Percentiles rank a stretch among this genome's conserved stretches.
These are phyloP conservation scores for Penicillium sp. DNA, from an alignment of 2,329 filamentous ascomycete species.

Conservation along the genomic window DNA sequence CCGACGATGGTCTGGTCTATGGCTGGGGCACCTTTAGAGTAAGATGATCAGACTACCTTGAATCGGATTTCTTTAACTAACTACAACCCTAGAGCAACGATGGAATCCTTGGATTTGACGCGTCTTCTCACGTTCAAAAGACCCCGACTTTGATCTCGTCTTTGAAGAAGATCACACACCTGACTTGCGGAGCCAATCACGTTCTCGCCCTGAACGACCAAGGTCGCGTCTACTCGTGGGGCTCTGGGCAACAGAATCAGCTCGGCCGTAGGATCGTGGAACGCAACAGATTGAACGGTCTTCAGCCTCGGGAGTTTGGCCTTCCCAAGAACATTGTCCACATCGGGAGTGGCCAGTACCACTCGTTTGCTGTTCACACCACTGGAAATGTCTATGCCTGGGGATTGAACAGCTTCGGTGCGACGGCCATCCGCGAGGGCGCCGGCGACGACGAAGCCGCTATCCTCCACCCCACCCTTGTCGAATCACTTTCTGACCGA, in stretches of 20 bases:
- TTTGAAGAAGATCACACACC: conserved; percentile 54
- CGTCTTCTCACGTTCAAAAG: conserved; percentile 44
- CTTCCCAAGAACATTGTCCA: conserved; percentile 58
- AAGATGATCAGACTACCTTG: conserved; percentile 26
- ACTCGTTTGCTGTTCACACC: conserved; percentile 72
- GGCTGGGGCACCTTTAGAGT: conserved; percentile 63
- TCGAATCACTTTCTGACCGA: conserved; percentile 62
- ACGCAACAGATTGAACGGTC: conserved; percentile 54
- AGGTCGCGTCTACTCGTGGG: conserved; percentile 63
- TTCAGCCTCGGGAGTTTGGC: conserved; percentile 57
- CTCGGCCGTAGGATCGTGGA: conserved; percentile 64
- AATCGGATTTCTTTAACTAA: conserved; percentile 4
- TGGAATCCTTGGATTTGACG: conserved; percentile 60
- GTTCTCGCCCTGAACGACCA: conserved; percentile 57
- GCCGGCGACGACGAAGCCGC: conserved; percentile 68
- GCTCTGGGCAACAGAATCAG: conserved; percentile 66
- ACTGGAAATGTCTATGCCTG: conserved; percentile 72
- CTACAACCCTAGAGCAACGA: conserved; percentile 54
- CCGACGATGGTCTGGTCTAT: conserved; percentile 59
- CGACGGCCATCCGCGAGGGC: conserved; percentile 66
- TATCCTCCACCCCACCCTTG: conserved; percentile 67
- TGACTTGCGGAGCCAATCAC: conserved; percentile 58
- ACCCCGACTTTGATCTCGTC: conserved; percentile 49
- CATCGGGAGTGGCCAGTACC: conserved; percentile 71
- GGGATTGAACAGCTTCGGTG: conserved; percentile 84